These are phyloP conservation scores for Mychonastes homosphaera DNA, from an alignment of 139 green algal genomes.

Conservation along the genomic window DNA sequence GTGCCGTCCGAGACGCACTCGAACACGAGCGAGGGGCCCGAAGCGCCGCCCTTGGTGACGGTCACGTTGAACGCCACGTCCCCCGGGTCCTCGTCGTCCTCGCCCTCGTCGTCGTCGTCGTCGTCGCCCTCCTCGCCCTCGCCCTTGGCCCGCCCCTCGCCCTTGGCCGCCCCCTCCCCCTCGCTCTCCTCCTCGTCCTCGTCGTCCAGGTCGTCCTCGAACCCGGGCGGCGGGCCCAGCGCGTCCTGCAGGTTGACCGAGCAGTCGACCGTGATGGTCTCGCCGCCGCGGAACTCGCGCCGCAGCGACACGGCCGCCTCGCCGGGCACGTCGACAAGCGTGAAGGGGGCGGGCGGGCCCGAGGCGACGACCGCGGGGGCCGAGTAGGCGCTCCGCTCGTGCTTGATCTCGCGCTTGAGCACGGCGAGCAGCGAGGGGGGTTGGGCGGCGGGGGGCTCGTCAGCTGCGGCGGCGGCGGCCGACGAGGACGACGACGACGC, in stretches of 20 bases:
- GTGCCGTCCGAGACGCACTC: constrained; percentile 39
- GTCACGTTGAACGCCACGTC: constrained; percentile 32
- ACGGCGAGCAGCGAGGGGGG: constrained; percentile 7
- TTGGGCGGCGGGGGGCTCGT: too few relatives aligned
- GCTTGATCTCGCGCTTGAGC: constrained; percentile 23
- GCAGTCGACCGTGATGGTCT: constrained; percentile 40
- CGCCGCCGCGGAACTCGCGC: constrained; percentile 20
- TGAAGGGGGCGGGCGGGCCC: constrained; percentile 35
- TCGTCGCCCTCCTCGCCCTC: too few relatives aligned
- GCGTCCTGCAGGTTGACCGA: constrained; percentile 29
- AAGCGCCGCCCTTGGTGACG: constrained; percentile 21
- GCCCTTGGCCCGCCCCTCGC: too few relatives aligned
- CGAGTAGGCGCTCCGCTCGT: constrained; percentile 31
- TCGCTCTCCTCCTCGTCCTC: constrained; percentile 16
- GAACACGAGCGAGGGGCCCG: constrained; percentile 28
- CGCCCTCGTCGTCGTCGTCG: constrained; percentile 14
- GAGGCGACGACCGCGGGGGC: constrained; percentile 19
- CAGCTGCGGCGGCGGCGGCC: too few relatives aligned
- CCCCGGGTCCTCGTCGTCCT: constrained; percentile 6
- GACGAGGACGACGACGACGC: too few relatives aligned
- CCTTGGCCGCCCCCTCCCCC: constrained; percentile 4
- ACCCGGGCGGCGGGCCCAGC: not conserved
- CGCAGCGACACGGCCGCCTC: constrained; percentile 41
- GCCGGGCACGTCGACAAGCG: constrained; percentile 29
- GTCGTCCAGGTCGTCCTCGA: constrained; percentile 1